Evolutionary conservation across 768 basidiomycete genomes (phyloP).

Genomic region (Russula ochroleuca): DNA sequence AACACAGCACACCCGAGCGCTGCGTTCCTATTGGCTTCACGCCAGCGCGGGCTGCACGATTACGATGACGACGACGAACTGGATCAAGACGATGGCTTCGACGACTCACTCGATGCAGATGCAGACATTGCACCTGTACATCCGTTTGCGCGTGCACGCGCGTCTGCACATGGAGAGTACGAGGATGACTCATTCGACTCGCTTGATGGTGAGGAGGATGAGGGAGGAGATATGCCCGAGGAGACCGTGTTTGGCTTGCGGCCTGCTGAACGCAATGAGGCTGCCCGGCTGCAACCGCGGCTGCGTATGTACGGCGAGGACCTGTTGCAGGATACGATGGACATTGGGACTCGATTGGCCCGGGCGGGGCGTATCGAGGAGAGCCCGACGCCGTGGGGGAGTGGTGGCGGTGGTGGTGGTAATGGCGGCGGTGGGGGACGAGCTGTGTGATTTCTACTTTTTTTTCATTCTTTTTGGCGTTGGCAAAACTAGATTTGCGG

Average conservation of each 20-base stretch:
- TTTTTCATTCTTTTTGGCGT: neutral
- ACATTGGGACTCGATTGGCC: constrained; percentile 51
- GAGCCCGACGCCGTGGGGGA: constrained; percentile 55
- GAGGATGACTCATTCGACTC: constrained; percentile 48
- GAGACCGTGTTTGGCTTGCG: constrained; percentile 72
- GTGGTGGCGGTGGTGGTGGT: neutral
- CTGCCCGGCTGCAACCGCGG: constrained; percentile 26
- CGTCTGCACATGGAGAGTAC: constrained; percentile 28
- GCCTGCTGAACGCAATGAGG: constrained; percentile 43
- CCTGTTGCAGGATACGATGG: constrained; percentile 59
- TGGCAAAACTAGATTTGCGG: neutral
- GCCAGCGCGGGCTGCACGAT: constrained; percentile 28
- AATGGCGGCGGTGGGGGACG: neutral
- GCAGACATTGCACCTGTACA: constrained; percentile 45
- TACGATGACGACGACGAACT: constrained; percentile 16
- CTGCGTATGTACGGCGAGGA: constrained; percentile 61
- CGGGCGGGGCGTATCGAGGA: constrained; percentile 51
- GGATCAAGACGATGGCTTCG: constrained; percentile 30
- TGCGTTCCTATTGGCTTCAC: constrained; percentile 62
- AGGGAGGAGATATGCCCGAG: constrained; percentile 39
- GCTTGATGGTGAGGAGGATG: constrained; percentile 39
- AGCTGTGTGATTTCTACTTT: neutral
- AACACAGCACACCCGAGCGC: constrained; percentile 62
- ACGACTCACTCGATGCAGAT: constrained; percentile 39
- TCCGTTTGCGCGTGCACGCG: constrained; percentile 50